Conservation (phyloP, 2,329 filamentous ascomycete genomes). For the Penicillium expansum region DNA sequence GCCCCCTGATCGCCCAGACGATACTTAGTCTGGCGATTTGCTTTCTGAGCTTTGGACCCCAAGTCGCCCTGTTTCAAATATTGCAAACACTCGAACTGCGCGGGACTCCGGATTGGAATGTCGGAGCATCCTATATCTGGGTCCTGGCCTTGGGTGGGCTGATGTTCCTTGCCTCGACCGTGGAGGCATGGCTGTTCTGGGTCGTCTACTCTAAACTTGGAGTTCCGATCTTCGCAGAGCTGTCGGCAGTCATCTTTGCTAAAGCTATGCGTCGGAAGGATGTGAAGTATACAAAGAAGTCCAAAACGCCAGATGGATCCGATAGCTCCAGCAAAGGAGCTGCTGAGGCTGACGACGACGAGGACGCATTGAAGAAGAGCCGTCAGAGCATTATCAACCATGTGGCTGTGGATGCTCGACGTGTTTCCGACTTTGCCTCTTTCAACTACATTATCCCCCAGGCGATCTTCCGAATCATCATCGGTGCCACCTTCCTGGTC, state of each 20-base stretch:
- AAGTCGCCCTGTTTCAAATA: conserved; percentile 65
- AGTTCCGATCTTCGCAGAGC: conserved; percentile 65
- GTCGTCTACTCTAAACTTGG: conserved; percentile 61
- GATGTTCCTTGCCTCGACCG: conserved; percentile 55
- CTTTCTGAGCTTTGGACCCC: conserved; percentile 66
- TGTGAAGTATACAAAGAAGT: conserved; percentile 42
- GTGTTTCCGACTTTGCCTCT: conserved; percentile 66
- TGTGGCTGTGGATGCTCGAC: conserved; percentile 70
- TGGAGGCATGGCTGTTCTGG: conserved; percentile 68
- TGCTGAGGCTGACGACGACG: conserved; percentile 44
- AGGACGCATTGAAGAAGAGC: conserved; percentile 51
- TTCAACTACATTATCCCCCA: conserved; percentile 65
- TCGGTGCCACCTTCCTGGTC: conserved; percentile 66
- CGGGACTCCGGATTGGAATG: conserved; percentile 44
- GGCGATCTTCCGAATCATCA: conserved; percentile 60
- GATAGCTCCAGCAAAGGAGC: conserved; percentile 11
- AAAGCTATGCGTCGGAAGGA: conserved; percentile 77
- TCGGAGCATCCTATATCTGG: conserved; percentile 63
- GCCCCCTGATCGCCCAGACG: conserved; percentile 58
- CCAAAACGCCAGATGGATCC: conserved; percentile 41
- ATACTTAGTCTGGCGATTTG: conserved; percentile 54
- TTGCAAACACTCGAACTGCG: conserved; percentile 62
- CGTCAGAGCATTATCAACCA: conserved; percentile 71
- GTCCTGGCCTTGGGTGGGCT: conserved; percentile 62
- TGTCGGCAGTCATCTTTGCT: conserved; percentile 70